Conservation (phyloP, 2,329 filamentous ascomycete species). For the Aspergillus pseudoterreus region DNA sequence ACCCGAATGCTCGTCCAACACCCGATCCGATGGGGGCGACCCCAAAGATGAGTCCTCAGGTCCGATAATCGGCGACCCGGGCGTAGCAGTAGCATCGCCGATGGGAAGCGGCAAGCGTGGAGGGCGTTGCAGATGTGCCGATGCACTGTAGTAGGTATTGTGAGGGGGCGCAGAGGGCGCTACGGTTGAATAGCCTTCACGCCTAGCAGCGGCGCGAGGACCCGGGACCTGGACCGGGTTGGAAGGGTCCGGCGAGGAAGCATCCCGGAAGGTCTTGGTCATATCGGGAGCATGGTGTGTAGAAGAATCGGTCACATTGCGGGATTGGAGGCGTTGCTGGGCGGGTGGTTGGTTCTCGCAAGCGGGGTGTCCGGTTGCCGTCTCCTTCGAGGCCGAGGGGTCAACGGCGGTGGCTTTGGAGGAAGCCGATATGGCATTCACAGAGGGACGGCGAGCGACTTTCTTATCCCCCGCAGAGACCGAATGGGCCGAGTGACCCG, state of each 20-base stretch:
- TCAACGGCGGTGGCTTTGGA: slow-evolving; percentile 41
- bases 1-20: slow-evolving; percentile 49
- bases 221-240: slow-evolving; percentile 39
- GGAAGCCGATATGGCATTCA: slow-evolving; percentile 35
- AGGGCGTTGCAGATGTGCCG: slow-evolving; percentile 53
- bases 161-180: slow-evolving; percentile 43
- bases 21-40: slow-evolving; percentile 39
- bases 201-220: slow-evolving; percentile 25
- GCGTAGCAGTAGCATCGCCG: slow-evolving; percentile 83
- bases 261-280: slow-evolving; percentile 19
- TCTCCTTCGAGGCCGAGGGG: slow-evolving; percentile 42
- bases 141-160: slow-evolving; percentile 46
- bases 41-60: slow-evolving; percentile 59
- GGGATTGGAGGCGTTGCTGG: slow-evolving; percentile 41
- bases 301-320: slow-evolving; percentile 14
- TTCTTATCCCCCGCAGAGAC: slow-evolving; percentile 32
- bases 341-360: slow-evolving; percentile 32
- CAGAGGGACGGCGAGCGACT: slow-evolving; percentile 38
- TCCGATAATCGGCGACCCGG: slow-evolving; percentile 82
- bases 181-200: slow-evolving; percentile 27
- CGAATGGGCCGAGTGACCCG: slow-evolving; percentile 23
- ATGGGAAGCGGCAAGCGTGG: slow-evolving; percentile 89
- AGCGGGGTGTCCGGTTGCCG: slow-evolving; percentile 38
- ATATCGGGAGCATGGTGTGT: background rate
- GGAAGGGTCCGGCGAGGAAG: slow-evolving; percentile 31